Conservation (phyloP, 1,284 basidiomycete species). For the Phellopilus nigrolimitatus region DNA sequence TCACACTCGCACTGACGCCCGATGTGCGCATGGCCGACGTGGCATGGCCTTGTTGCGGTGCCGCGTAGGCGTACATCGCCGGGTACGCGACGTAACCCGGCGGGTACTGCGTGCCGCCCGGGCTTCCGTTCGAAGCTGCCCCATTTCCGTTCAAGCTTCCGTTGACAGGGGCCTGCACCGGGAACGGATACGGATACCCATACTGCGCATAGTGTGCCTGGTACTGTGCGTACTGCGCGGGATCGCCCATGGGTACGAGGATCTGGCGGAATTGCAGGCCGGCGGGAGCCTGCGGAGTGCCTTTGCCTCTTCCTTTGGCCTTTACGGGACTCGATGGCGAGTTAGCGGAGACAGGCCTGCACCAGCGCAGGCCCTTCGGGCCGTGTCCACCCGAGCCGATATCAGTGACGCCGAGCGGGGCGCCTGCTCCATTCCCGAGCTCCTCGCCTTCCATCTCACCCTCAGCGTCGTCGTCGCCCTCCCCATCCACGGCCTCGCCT, state of each 20-base stretch:
- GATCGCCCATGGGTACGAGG: slow-evolving; percentile 12
- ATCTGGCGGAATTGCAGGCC: slow-evolving; percentile 11
- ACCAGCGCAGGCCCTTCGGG: background rate
- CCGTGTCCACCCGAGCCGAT: background rate
- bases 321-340: background rate
- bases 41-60: background rate
- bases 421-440: background rate
- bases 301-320: background rate
- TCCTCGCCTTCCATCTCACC: slow-evolving; percentile 2
- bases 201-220: slow-evolving; percentile 10
- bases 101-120: background rate
- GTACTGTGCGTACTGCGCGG: slow-evolving; percentile 7
- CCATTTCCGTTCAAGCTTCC: too few species aligned
- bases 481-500: background rate
- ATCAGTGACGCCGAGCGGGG: background rate
- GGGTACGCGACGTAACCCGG: background rate
- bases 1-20: background rate
- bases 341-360: background rate
- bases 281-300: background rate
- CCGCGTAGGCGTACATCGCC: background rate
- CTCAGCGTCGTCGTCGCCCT: background rate
- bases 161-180: too few species aligned
- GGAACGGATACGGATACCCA: too few species aligned
- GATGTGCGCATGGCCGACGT: background rate
- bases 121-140: too few species aligned